Conservation (phyloP, 2,329 filamentous ascomycete species). For the Colletotrichum aenigma region DNA sequence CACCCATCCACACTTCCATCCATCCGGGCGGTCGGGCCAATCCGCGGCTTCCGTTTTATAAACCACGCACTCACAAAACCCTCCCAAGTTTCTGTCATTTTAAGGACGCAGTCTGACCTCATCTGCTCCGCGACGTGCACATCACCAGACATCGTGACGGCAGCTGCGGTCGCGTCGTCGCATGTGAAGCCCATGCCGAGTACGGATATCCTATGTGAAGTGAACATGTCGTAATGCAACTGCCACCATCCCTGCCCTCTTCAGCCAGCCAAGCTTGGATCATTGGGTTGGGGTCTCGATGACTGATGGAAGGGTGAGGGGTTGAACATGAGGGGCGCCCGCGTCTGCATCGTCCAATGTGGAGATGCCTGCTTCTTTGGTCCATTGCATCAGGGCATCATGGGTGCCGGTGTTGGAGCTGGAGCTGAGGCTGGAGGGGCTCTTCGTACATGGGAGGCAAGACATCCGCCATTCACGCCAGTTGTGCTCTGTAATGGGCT, state of each 20-base stretch:
- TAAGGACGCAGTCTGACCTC: conserved; percentile 13
- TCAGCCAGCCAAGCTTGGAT: conserved; percentile 8
- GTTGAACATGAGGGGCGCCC: conserved; percentile 11
- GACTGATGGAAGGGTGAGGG: background rate
- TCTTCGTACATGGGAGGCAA: background rate
- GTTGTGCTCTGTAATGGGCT: no score
- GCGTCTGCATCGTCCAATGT: background rate
- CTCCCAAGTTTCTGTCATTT: background rate
- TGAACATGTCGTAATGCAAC: conserved; percentile 9
- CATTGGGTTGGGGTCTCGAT: conserved; percentile 1
- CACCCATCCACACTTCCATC: conserved; percentile 7
- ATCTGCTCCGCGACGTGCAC: background rate
- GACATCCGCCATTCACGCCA: background rate
- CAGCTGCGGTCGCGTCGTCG: background rate
- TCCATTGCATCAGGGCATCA: background rate
- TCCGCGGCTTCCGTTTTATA: background rate
- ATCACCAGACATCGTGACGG: conserved; percentile 10
- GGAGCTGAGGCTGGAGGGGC: background rate
- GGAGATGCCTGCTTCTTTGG: background rate
- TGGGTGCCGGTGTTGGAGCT: background rate
- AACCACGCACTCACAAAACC: background rate
- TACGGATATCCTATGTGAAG: background rate
- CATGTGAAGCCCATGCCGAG: conserved; percentile 10
- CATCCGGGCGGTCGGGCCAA: conserved; percentile 8
- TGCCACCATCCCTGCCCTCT: background rate